These are phyloP conservation scores for Madurella fahalii DNA, from an alignment of 2,329 filamentous ascomycete species.

Conservation along the genomic window DNA sequence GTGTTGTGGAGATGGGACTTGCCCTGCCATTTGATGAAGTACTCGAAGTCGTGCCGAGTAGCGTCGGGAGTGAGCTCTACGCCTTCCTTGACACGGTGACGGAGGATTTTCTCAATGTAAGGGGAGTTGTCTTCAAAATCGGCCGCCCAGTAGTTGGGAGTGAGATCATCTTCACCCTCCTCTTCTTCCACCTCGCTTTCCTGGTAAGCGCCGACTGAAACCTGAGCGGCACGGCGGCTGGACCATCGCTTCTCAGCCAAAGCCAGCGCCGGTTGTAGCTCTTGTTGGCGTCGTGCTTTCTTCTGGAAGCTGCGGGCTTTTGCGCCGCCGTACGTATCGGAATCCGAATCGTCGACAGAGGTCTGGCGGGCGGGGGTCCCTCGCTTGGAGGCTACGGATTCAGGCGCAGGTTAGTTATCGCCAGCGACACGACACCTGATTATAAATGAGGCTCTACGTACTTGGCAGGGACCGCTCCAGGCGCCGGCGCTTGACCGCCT, in stretches of 20 bases:
- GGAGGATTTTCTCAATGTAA: constrained; percentile 86
- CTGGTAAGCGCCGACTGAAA: constrained; percentile 45
- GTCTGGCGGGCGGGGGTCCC: constrained; percentile 28
- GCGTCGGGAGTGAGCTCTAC: constrained; percentile 55
- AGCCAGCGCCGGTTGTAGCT: constrained; percentile 24
- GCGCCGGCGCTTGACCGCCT: constrained; percentile 66
- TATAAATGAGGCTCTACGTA: constrained; percentile 38
- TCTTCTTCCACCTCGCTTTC: constrained; percentile 60
- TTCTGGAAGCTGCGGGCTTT: constrained; percentile 28
- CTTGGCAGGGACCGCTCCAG: constrained; percentile 60
- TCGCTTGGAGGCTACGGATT: constrained; percentile 26
- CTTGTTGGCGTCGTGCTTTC: constrained; percentile 29
- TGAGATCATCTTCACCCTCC: constrained; percentile 61
- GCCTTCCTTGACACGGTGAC: constrained; percentile 74
- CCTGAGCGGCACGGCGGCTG: constrained; percentile 29
- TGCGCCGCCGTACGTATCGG: constrained; percentile 29
- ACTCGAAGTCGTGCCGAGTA: constrained; percentile 77
- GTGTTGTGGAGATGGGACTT: constrained; percentile 94
- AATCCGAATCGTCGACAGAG: constrained; percentile 28
- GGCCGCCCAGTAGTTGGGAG: constrained; percentile 65
- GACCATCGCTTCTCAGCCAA: constrained; percentile 29
- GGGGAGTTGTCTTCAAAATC: constrained; percentile 73
- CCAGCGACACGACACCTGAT: neutral
- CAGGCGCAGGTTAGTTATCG: constrained; percentile 4
- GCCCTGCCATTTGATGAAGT: constrained; percentile 92